These are phyloP conservation scores for Nitzschia sp. DNA, from an alignment of 108 stramenopile genomes.

Conservation along the genomic window DNA sequence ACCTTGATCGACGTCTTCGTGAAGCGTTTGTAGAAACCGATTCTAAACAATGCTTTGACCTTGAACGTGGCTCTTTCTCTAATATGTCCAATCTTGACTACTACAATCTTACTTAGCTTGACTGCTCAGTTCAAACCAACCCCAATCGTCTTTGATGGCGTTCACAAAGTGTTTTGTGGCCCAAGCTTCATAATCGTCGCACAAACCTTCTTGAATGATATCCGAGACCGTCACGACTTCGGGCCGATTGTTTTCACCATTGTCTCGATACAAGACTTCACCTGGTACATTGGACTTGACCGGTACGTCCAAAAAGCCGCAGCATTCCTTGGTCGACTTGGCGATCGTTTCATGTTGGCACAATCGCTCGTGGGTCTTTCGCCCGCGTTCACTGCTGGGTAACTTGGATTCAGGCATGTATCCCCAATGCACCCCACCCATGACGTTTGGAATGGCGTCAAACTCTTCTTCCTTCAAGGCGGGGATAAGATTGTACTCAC, in stretches of 20 bases:
- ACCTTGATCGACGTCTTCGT: too few relatives aligned
- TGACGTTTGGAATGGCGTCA: conserved; percentile 64
- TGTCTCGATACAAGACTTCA: conserved; percentile 31
- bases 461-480: conserved; percentile 62
- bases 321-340: conserved; percentile 70
- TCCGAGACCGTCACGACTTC: conserved; percentile 55
- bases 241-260: conserved; percentile 11
- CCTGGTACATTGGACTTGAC: conserved; percentile 49
- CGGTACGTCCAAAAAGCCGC: conserved; percentile 57
- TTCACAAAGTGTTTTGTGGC: conserved; percentile 49
- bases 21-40: too few relatives aligned
- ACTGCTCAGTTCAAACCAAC: conserved; percentile 71
- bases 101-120: conserved; percentile 37
- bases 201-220: conserved; percentile 57
- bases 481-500: conserved; percentile 83
- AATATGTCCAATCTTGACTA: too few relatives aligned
- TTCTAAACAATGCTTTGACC: too few relatives aligned
- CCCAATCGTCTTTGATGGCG: conserved; percentile 66
- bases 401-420: conserved; percentile 68
- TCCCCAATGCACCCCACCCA: conserved; percentile 80
- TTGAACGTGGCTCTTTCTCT: too few relatives aligned
- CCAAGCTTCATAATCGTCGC: conserved; percentile 70
- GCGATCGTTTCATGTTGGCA: conserved; percentile 82
- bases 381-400: conserved; percentile 58
- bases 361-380: conserved; percentile 66